Evolutionary conservation across 257 asterid genomes (phyloP).

Genomic region (Scutellaria galericulata): DNA sequence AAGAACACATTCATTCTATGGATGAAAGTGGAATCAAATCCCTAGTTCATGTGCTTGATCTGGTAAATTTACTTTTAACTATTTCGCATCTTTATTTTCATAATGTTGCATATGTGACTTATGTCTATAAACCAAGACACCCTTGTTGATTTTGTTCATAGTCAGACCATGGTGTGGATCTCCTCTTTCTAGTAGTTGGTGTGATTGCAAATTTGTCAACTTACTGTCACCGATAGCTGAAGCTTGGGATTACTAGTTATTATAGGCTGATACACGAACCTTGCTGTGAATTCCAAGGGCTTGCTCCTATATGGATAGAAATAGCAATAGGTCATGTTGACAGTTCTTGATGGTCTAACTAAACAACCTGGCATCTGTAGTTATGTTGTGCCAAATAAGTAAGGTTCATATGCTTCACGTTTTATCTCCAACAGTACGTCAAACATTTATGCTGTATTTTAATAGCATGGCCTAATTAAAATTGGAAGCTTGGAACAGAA

Average conservation of each 20-base stretch:
- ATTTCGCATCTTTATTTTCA: no score
- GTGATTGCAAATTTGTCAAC: not conserved
- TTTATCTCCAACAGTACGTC: not conserved
- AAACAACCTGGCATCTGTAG: not conserved
- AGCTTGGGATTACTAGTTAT: not conserved
- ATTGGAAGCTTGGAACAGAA: not conserved
- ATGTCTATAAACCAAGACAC: not conserved
- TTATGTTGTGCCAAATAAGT: slow-evolving; percentile 1
- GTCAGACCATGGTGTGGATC: not conserved
- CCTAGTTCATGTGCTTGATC: slow-evolving; percentile 79
- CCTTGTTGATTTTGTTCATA: not conserved
- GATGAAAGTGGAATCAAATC: slow-evolving; percentile 72
- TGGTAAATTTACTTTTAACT: slow-evolving; percentile 43
- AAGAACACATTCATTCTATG: slow-evolving; percentile 76
- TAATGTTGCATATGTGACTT: not conserved
- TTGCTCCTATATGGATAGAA: not conserved
- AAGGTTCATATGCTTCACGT: not conserved
- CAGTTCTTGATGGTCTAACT: not conserved
- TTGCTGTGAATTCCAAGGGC: not conserved
- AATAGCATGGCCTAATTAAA: not conserved
- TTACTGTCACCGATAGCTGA: not conserved
- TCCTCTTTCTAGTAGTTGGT: not conserved
- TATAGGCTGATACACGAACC: not conserved
- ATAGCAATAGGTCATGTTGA: not conserved
- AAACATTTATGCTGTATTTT: not conserved